phyloP scores from a whole-genome alignment of 768 basidiomycete species.

The Leucocoprinus leucothites region DNA sequence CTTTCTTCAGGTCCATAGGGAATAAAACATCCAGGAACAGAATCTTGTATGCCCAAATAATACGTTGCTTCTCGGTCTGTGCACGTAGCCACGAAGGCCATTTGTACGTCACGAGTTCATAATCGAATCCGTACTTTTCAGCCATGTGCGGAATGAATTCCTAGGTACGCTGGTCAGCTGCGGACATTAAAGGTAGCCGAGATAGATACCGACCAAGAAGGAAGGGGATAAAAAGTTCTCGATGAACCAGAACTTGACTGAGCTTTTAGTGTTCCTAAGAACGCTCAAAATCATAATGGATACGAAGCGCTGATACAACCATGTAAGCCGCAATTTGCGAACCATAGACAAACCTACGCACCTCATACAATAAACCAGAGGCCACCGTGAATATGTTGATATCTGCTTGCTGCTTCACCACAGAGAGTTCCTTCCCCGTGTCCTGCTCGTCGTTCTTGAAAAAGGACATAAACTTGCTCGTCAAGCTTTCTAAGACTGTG shows the following conservation, averaged over 20 bases:
- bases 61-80: constrained; percentile 96
- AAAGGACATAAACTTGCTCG: constrained; percentile 43
- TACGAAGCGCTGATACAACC: constrained; percentile 72
- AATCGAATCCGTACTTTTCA: constrained; percentile 88
- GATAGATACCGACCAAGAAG: constrained; percentile 67
- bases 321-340: constrained; percentile 1
- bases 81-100: constrained; percentile 99
- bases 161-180: constrained; percentile 31
- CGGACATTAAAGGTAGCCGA: neutral
- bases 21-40: constrained; percentile 98
- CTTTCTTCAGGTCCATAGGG: constrained; percentile 98
- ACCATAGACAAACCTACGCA: constrained; percentile 27
- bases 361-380: constrained; percentile 95
- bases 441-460: constrained; percentile 28
- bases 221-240: constrained; percentile 98
- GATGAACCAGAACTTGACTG: constrained; percentile 99
- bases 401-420: constrained; percentile 61
- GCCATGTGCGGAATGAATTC: constrained; percentile 96
- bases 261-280: constrained; percentile 87
- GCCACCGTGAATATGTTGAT: constrained; percentile 99
- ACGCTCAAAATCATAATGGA: constrained; percentile 99
- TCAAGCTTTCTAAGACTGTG: constrained; percentile 44
- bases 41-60: constrained; percentile 99
- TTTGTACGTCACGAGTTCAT: constrained; percentile 97
- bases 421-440: constrained; percentile 19